These are phyloP conservation scores for Mortierella sp. DNA, from an alignment of 371 early-diverging fungal species.

Conservation along the genomic window DNA sequence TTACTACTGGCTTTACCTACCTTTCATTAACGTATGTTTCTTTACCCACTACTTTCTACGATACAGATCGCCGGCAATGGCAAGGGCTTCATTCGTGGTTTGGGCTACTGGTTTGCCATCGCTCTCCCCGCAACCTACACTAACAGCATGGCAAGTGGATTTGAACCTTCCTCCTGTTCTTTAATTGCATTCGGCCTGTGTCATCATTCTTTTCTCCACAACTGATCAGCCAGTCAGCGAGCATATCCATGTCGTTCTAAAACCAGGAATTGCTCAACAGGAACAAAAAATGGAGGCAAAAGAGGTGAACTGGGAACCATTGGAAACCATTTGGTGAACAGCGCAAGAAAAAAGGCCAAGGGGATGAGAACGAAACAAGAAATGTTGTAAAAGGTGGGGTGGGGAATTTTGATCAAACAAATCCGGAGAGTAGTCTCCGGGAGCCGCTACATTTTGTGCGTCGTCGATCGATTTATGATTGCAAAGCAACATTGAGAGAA, in stretches of 20 bases:
- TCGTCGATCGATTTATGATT: slow-evolving; percentile 42
- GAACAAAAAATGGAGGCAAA: neutral
- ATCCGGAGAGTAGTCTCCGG: slow-evolving; percentile 6
- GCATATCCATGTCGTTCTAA: neutral
- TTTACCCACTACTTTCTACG: neutral
- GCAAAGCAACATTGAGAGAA: slow-evolving; percentile 41
- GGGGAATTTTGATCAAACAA: neutral
- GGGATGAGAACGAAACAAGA: slow-evolving; percentile 13
- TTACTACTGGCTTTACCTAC: neutral
- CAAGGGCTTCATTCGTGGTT: slow-evolving; percentile 73
- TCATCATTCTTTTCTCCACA: neutral
- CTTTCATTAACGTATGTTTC: neutral
- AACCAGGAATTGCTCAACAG: neutral
- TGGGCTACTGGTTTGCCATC: slow-evolving; percentile 95
- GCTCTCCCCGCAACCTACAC: slow-evolving; percentile 98
- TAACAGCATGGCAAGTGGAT: slow-evolving; percentile 88
- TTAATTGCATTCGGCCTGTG: neutral
- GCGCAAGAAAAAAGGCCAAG: neutral
- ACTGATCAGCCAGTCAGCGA: neutral
- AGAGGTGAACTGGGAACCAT: no score
- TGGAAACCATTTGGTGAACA: neutral
- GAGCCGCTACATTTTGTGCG: slow-evolving; percentile 10
- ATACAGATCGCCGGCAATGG: slow-evolving; percentile 71
- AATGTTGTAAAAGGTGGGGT: slow-evolving; percentile 8
- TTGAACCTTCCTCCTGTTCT: neutral